These are phyloP conservation scores for Purpureocillium lavendulum DNA, from an alignment of 2,329 filamentous ascomycete species.

Conservation along the genomic window DNA sequence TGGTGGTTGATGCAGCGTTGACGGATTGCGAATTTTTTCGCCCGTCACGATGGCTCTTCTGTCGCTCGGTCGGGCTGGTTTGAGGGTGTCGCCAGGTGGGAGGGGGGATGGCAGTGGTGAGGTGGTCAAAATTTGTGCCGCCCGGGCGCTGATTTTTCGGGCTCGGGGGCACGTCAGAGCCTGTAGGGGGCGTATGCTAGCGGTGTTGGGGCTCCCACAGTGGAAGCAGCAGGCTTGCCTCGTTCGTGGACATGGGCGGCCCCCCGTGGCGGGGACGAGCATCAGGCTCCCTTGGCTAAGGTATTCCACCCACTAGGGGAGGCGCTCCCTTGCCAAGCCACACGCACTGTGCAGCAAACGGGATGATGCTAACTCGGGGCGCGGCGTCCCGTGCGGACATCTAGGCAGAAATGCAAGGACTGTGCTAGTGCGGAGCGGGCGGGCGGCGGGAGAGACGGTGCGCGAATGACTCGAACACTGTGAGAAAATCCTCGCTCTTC, in stretches of 20 bases:
- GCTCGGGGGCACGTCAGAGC: slow-evolving; percentile 5
- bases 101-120: slow-evolving; percentile 13
- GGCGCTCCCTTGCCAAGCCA: no score
- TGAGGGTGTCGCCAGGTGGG: slow-evolving; percentile 18
- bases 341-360: no score
- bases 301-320: no score
- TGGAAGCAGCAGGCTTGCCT: not conserved
- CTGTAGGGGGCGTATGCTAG: slow-evolving; percentile 2
- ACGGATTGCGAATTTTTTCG: slow-evolving; percentile 19
- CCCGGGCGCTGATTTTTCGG: slow-evolving; percentile 13
- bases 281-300: not conserved
- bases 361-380: no score
- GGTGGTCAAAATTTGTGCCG: slow-evolving; percentile 21
- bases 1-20: slow-evolving; percentile 18
- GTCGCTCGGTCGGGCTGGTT: slow-evolving; percentile 7
- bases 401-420: no score
- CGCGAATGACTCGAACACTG: no score
- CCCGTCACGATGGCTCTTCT: slow-evolving; percentile 9
- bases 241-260: no score
- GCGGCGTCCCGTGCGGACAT: no score
- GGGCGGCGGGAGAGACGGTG: no score
- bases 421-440: no score
- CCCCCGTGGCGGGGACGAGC: not conserved
- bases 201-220: slow-evolving; percentile 3
- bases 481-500: no score